Evolutionary conservation across 169 alveolate genomes (phyloP).

Genomic region (Plasmodium yoelii): DNA sequence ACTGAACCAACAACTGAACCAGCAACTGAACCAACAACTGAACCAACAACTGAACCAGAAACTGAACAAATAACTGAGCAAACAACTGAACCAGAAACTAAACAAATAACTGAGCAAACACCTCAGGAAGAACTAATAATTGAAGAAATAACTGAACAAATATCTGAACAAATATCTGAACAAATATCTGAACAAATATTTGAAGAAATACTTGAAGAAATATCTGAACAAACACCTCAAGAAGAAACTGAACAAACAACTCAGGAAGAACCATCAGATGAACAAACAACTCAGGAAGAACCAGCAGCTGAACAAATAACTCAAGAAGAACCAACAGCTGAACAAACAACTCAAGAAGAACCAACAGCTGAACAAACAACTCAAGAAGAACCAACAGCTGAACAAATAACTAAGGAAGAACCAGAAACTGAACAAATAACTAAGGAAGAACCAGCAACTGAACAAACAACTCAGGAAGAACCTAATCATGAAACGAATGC

Average conservation of each 20-base stretch:
- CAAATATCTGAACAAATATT: too few relatives aligned
- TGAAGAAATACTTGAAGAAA: background rate
- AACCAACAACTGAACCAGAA: background rate
- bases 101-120: background rate
- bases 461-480: too few relatives aligned
- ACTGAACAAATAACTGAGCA: background rate
- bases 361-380: background rate
- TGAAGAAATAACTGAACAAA: background rate
- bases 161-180: background rate
- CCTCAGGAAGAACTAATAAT: too few relatives aligned
- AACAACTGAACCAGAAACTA: background rate
- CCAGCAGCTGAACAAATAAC: background rate
- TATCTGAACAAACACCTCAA: background rate
- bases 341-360: background rate
- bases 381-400: background rate
- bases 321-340: background rate
- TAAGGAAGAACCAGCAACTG: too few relatives aligned
- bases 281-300: background rate
- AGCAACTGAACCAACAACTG: background rate
- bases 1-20: background rate
- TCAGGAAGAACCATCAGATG: background rate
- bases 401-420: background rate
- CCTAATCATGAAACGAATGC: too few relatives aligned
- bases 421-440: background rate
- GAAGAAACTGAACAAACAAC: background rate